Evolutionary conservation across 202 grass and related monocot species (phyloP).

Genomic region (Digitaria exilis): DNA sequence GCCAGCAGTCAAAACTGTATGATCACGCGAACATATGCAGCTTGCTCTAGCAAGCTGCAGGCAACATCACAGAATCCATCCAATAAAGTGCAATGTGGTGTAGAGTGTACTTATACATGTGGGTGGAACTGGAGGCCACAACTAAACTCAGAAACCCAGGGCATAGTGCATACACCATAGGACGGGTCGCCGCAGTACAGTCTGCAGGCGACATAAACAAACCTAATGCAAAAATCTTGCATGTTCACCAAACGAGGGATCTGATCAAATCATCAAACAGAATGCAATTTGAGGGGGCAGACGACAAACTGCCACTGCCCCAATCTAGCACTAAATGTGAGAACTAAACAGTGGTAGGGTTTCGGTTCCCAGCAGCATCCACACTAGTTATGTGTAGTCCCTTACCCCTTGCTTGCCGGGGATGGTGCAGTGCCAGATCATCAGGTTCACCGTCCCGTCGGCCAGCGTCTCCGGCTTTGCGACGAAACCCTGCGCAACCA

Average conservation of each 20-base stretch:
- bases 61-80: background rate
- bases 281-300: background rate
- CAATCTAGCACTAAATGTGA: background rate
- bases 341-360: background rate
- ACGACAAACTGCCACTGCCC: background rate
- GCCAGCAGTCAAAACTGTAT: background rate
- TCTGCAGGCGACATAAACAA: background rate
- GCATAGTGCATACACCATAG: background rate
- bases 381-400: background rate
- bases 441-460: constrained; percentile 80
- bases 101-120: too few species aligned
- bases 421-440: constrained; percentile 90
- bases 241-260: background rate
- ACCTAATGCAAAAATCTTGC: background rate
- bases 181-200: background rate
- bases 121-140: too few species aligned
- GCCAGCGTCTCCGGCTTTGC: constrained; percentile 76
- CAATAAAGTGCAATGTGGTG: background rate
- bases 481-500: constrained; percentile 68
- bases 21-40: background rate
- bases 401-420: constrained; percentile 91
- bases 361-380: background rate
- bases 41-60: background rate
- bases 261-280: constrained; percentile 28
- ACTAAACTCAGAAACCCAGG: background rate